phyloP scores from a whole-genome alignment of 768 basidiomycete genomes.

The Hortiboletus campestris region DNA sequence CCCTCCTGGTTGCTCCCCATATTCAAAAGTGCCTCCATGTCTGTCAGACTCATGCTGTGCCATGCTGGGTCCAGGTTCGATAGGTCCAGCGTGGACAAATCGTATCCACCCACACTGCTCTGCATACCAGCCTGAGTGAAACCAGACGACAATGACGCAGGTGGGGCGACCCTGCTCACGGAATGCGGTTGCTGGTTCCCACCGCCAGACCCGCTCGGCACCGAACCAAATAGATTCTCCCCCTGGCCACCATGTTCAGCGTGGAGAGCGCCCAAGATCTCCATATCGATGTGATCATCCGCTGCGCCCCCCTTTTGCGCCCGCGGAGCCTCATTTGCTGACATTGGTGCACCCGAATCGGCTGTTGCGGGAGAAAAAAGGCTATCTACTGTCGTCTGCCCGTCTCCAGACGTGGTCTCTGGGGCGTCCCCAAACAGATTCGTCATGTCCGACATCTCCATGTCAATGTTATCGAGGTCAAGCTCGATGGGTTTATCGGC shows the following conservation, averaged over 20 bases:
- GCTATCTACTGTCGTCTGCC: constrained; percentile 40
- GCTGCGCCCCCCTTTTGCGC: constrained; percentile 16
- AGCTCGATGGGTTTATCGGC: constrained; percentile 83
- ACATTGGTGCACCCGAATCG: constrained; percentile 18
- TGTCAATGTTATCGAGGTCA: constrained; percentile 67
- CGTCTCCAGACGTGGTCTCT: constrained; percentile 36
- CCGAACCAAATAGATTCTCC: constrained; percentile 23
- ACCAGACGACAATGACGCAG: constrained; percentile 42
- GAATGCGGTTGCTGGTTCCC: constrained; percentile 13
- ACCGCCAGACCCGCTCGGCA: constrained; percentile 26
- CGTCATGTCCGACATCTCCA: constrained; percentile 50
- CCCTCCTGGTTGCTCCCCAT: constrained; percentile 32
- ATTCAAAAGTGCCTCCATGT: constrained; percentile 55
- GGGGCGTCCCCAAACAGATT: constrained; percentile 55
- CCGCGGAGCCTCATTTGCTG: constrained; percentile 16
- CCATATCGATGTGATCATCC: constrained; percentile 32
- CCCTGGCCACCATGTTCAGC: constrained; percentile 16
- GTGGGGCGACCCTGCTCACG: constrained; percentile 32
- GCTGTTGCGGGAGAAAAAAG: constrained; percentile 50
- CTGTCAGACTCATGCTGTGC: constrained; percentile 45
- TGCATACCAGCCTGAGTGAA: constrained; percentile 31
- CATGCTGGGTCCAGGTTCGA: constrained; percentile 42
- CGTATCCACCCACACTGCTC: constrained; percentile 38
- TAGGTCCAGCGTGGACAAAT: constrained; percentile 48
- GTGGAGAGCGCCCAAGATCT: constrained; percentile 36